phyloP scores from a whole-genome alignment of 2,329 filamentous ascomycete genomes.

The Ceratocystis cacaofunesta region DNA sequence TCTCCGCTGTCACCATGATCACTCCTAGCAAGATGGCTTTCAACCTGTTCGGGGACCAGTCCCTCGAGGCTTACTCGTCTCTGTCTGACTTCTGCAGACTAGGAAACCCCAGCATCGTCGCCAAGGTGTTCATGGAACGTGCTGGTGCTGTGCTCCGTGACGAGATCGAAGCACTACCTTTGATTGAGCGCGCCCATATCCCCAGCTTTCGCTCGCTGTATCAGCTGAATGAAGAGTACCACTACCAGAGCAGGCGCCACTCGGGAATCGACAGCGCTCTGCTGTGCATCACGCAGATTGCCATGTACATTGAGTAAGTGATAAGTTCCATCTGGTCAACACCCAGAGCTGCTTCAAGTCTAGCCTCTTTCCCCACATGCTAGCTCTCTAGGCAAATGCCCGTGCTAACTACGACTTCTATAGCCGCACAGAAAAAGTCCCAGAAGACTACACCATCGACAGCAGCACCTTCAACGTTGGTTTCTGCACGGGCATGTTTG shows the following conservation, averaged over 20 bases:
- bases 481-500: constrained; percentile 54
- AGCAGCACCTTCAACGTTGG: constrained; percentile 43
- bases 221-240: constrained; percentile 51
- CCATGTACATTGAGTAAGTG: constrained; percentile 53
- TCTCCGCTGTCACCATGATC: constrained; percentile 11
- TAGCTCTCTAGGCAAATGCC: background rate
- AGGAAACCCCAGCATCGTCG: constrained; percentile 34
- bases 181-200: constrained; percentile 41
- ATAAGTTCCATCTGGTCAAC: background rate
- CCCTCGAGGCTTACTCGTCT: constrained; percentile 49
- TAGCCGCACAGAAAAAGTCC: constrained; percentile 39
- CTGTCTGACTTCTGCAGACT: constrained; percentile 39
- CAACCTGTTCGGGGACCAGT: constrained; percentile 59
- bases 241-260: constrained; percentile 40
- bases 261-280: constrained; percentile 50
- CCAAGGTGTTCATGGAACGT: constrained; percentile 47
- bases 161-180: constrained; percentile 43
- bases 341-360: no score
- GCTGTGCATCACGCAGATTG: constrained; percentile 49
- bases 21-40: constrained; percentile 30
- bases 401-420: background rate
- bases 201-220: constrained; percentile 48
- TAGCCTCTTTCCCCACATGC: background rate
- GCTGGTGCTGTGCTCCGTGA: constrained; percentile 41
- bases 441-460: constrained; percentile 36